Percentiles rank a stretch among this genome's conserved stretches.
Conservation (phyloP, 1,139 yeast genomes). For the Candida albicans region DNA sequence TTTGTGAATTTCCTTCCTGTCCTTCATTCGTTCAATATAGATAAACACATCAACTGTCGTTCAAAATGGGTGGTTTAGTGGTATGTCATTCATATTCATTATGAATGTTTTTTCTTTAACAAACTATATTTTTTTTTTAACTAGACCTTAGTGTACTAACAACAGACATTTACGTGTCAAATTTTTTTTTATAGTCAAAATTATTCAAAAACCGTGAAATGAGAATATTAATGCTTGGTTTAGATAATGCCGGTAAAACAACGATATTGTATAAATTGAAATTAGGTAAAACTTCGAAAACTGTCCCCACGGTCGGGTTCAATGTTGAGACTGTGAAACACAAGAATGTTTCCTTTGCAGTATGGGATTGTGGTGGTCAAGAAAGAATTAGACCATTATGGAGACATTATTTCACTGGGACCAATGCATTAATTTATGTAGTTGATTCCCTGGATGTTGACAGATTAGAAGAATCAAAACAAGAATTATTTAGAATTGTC, state of each 20-base stretch:
- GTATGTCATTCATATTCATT: constrained; percentile 6
- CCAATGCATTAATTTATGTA: constrained; percentile 90
- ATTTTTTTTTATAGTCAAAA: constrained; percentile 26
- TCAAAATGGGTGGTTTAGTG: constrained; percentile 11
- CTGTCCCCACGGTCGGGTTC: constrained; percentile 94
- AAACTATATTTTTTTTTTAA: too few species aligned
- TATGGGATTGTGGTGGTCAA: constrained; percentile 98
- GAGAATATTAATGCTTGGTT: constrained; percentile 85
- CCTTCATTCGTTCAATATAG: too few species aligned
- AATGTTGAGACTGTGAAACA: constrained; percentile 91
- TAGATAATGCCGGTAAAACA: constrained; percentile 92
- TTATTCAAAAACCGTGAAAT: constrained; percentile 64
- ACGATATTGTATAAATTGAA: constrained; percentile 73
- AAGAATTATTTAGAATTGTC: constrained; percentile 74
- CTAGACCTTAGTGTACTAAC: too few species aligned
- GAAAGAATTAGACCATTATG: constrained; percentile 87
- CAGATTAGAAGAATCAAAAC: constrained; percentile 76
- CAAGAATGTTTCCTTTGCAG: constrained; percentile 84
- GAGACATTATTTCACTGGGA: constrained; percentile 94
- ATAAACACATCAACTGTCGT: too few species aligned
- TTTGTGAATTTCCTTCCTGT: too few species aligned
- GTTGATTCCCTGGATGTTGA: constrained; percentile 77
- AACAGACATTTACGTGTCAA: neutral
- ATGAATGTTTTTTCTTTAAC: too few species aligned
- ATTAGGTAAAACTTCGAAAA: constrained; percentile 71